Evolutionary conservation across 202 grass and related monocot genomes (phyloP).

Genomic region (Miscanthus sacchariflorus): DNA sequence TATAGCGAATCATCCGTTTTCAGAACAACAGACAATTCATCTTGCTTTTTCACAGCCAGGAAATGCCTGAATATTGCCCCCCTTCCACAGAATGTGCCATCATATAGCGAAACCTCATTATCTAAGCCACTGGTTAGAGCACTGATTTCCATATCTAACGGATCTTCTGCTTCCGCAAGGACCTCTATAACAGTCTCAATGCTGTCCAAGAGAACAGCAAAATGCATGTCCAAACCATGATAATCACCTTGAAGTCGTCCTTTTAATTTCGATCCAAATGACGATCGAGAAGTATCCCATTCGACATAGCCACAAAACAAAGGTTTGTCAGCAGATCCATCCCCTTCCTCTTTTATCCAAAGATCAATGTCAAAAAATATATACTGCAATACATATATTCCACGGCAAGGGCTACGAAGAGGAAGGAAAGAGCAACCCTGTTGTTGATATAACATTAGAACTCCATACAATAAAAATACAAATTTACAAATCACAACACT

Average conservation of each 20-base stretch:
- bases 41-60: constrained; percentile 1
- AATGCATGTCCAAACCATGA: not conserved
- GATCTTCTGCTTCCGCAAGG: not conserved
- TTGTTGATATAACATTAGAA: not conserved
- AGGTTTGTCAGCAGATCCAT: not conserved
- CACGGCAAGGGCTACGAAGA: not conserved
- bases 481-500: too few relatives aligned
- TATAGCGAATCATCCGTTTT: not conserved
- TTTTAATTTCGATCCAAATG: not conserved
- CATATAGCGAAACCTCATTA: not conserved
- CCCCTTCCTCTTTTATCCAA: constrained; percentile 27
- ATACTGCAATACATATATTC: constrained; percentile 19
- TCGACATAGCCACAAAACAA: not conserved
- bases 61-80: not conserved
- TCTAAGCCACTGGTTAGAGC: not conserved
- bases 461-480: not conserved
- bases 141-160: not conserved
- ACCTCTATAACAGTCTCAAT: constrained; percentile 19
- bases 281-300: not conserved
- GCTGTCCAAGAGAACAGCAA: not conserved
- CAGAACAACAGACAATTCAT: not conserved
- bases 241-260: not conserved
- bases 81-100: not conserved
- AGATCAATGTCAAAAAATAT: not conserved
- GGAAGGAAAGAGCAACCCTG: constrained; percentile 7